These are phyloP conservation scores for Pelargonium nanum DNA, from an alignment of 345 rosid genomes.

Conservation along the genomic window DNA sequence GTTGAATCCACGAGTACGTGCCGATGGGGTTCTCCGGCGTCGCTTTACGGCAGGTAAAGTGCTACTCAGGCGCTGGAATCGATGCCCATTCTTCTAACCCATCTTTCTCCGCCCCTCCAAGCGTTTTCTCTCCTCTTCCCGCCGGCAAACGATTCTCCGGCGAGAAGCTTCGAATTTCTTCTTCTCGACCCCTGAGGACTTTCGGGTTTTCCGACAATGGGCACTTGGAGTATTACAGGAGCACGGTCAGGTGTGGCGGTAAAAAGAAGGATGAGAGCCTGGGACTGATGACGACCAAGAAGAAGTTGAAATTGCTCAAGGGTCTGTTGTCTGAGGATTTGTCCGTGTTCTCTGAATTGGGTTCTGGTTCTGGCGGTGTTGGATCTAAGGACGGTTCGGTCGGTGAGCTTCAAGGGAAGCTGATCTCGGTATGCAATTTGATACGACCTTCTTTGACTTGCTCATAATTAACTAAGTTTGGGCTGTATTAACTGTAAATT, in stretches of 20 bases:
- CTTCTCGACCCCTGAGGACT: not conserved
- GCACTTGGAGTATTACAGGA: conserved; percentile 26
- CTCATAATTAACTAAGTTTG: not conserved
- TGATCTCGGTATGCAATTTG: conserved; percentile 30
- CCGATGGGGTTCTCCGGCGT: conserved; percentile 15
- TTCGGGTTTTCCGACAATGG: conserved; percentile 31
- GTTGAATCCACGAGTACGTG: not conserved
- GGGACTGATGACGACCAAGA: conserved; percentile 28
- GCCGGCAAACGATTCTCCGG: not conserved
- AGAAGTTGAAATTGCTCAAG: conserved; percentile 36
- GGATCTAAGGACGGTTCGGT: conserved; percentile 11
- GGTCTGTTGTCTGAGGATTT: conserved; percentile 31
- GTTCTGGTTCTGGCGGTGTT: conserved; percentile 24
- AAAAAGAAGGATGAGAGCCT: conserved; percentile 18
- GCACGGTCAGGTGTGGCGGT: conserved; percentile 17
- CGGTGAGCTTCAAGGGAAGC: conserved; percentile 28
- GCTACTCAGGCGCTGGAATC: conserved; percentile 6
- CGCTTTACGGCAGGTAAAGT: conserved; percentile 21
- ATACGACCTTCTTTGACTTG: not conserved
- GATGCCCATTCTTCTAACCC: not conserved
- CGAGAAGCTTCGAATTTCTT: not conserved
- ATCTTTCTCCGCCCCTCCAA: not conserved
- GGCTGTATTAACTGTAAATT: not conserved
- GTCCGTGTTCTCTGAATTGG: conserved; percentile 26
- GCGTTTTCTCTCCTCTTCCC: not conserved